Percentiles rank a stretch among this genome's conserved stretches.
phyloP scores from a whole-genome alignment of 2,329 filamentous ascomycete species.

The Penicillium thymicola region DNA sequence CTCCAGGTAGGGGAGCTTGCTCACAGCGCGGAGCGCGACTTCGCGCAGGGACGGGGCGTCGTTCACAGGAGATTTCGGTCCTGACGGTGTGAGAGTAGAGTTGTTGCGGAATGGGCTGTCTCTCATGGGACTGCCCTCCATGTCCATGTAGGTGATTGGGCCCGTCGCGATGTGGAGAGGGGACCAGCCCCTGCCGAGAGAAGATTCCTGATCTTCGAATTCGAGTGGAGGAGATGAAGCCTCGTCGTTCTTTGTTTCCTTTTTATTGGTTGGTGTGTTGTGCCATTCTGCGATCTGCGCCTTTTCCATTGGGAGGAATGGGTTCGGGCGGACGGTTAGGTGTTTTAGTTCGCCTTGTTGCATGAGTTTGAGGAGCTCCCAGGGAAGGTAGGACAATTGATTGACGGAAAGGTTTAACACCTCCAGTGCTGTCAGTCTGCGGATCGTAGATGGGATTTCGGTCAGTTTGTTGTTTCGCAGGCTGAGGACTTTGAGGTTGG shows the following conservation, averaged over 20 bases:
- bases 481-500: slow-evolving; percentile 43
- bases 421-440: slow-evolving; percentile 41
- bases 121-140: slow-evolving; percentile 31
- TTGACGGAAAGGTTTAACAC: slow-evolving; percentile 48
- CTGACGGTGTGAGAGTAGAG: not conserved
- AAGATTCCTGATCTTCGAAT: slow-evolving; percentile 25
- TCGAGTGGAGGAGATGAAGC: slow-evolving; percentile 3
- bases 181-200: slow-evolving; percentile 32
- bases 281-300: slow-evolving; percentile 34
- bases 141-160: slow-evolving; percentile 31
- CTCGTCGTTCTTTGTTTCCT: slow-evolving; percentile 4
- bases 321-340: slow-evolving; percentile 41
- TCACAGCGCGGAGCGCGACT: slow-evolving; percentile 40
- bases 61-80: slow-evolving; percentile 4
- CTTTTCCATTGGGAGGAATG: slow-evolving; percentile 34
- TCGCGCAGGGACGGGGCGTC: slow-evolving; percentile 44
- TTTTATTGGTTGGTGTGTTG: slow-evolving; percentile 5
- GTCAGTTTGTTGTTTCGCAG: slow-evolving; percentile 46
- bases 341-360: slow-evolving; percentile 38
- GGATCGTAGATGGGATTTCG: slow-evolving; percentile 41
- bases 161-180: slow-evolving; percentile 39
- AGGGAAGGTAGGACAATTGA: slow-evolving; percentile 42
- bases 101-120: slow-evolving; percentile 6
- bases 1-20: slow-evolving; percentile 35
- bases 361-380: slow-evolving; percentile 44